Evolutionary conservation across 2,329 filamentous ascomycete genomes (phyloP).

Genomic region (Calonectria pseudoturangicola): DNA sequence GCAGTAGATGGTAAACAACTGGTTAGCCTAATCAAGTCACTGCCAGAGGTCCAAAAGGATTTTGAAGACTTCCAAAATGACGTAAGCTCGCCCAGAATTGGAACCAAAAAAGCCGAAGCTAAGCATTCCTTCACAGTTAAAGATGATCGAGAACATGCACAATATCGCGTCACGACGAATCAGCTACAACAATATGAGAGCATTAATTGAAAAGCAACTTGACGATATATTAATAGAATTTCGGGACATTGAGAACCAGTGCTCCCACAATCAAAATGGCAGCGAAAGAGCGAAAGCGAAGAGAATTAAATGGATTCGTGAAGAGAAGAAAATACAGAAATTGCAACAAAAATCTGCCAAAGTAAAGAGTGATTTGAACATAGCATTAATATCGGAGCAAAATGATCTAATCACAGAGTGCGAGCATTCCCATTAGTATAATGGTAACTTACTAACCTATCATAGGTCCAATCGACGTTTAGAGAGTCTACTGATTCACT

Average conservation of each 20-base stretch:
- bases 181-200: background rate
- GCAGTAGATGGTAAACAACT: background rate
- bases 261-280: background rate
- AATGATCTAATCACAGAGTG: background rate
- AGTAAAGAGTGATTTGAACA: background rate
- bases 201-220: background rate
- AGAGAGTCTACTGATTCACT: background rate
- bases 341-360: background rate
- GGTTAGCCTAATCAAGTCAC: background rate
- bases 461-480: background rate
- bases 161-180: background rate
- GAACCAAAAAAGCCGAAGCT: background rate
- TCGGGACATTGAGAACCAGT: background rate
- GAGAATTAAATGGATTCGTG: background rate
- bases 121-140: background rate
- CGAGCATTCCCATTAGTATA: background rate
- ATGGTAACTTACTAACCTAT: background rate
- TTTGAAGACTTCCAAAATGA: background rate
- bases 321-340: background rate
- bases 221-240: background rate
- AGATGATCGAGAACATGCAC: background rate
- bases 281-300: background rate
- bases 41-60: background rate
- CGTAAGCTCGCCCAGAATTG: background rate
- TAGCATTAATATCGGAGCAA: background rate